Conservation (phyloP, 108 stramenopile genomes). For the Cyclostephanos invisitatus region DNA sequence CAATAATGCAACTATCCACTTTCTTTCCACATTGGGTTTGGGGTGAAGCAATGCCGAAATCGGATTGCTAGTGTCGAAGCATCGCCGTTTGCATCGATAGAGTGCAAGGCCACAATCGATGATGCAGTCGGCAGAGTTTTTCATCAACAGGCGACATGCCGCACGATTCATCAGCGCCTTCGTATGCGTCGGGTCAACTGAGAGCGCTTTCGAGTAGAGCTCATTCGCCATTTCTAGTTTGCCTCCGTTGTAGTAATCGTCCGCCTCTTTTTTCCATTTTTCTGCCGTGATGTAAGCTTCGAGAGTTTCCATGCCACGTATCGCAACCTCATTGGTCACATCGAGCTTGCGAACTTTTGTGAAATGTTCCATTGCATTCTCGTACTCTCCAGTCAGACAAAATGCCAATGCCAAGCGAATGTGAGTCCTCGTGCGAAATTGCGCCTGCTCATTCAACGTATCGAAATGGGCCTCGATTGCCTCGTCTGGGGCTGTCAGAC, state of each 20-base stretch:
- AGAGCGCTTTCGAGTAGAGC: constrained; percentile 44
- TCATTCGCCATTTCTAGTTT: constrained; percentile 29
- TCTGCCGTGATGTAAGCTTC: constrained; percentile 27
- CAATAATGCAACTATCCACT: constrained; percentile 34
- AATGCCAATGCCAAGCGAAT: constrained; percentile 36
- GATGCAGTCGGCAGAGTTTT: constrained; percentile 31
- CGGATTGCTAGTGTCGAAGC: background rate
- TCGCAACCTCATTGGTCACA: constrained; percentile 11
- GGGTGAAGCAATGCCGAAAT: constrained; percentile 34
- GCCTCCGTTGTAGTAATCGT: constrained; percentile 37
- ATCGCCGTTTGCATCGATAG: constrained; percentile 7
- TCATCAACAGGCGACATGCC: constrained; percentile 39
- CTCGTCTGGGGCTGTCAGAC: constrained; percentile 7
- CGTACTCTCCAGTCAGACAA: constrained; percentile 33
- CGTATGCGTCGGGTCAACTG: constrained; percentile 25
- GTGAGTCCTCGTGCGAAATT: constrained; percentile 22
- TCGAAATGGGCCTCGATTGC: constrained; percentile 13
- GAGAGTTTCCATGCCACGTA: constrained; percentile 15
- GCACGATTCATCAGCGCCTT: constrained; percentile 50
- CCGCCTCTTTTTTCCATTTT: constrained; percentile 41
- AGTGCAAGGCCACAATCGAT: constrained; percentile 44
- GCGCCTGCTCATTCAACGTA: background rate
- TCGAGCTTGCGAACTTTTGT: constrained; percentile 26
- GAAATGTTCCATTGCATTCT: constrained; percentile 20
- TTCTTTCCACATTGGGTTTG: constrained; percentile 12